phyloP scores from a whole-genome alignment of 768 basidiomycete genomes.

The Lactarius sanguifluus region DNA sequence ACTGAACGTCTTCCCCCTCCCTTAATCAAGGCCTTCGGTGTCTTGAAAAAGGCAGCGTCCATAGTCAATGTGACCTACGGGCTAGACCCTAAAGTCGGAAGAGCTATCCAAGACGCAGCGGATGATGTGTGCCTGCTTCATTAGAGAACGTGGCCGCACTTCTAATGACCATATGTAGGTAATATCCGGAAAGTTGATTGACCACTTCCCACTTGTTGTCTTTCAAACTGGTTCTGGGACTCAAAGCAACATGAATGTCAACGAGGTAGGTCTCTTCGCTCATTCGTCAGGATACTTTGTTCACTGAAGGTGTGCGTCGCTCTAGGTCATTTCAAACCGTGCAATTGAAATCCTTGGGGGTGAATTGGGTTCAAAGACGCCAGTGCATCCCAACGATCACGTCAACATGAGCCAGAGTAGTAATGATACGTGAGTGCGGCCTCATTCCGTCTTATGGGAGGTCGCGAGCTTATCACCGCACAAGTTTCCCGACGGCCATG shows the following conservation, averaged over 20 bases:
- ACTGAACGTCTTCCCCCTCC: constrained; percentile 91
- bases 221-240: constrained; percentile 99
- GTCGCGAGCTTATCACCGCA: neutral
- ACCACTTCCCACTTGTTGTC: constrained; percentile 97
- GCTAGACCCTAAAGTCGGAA: constrained; percentile 80
- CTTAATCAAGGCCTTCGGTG: constrained; percentile 97
- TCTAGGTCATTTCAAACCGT: constrained; percentile 93
- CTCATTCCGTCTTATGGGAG: neutral
- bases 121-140: constrained; percentile 67
- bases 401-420: constrained; percentile 99
- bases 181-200: constrained; percentile 90
- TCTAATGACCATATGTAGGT: constrained; percentile 53
- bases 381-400: constrained; percentile 99
- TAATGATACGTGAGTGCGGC: constrained; percentile 85
- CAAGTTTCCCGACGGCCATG: constrained; percentile 98
- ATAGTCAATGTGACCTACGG: constrained; percentile 89
- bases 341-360: constrained; percentile 97
- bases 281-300: neutral
- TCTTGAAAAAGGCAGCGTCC: constrained; percentile 95
- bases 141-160: neutral
- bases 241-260: constrained; percentile 98
- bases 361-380: constrained; percentile 91
- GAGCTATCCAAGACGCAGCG: constrained; percentile 89
- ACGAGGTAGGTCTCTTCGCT: constrained; percentile 62
- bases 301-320: neutral